These are phyloP conservation scores for Pyrus pyrifolia DNA, from an alignment of 306 rosid genomes.

Conservation along the genomic window DNA sequence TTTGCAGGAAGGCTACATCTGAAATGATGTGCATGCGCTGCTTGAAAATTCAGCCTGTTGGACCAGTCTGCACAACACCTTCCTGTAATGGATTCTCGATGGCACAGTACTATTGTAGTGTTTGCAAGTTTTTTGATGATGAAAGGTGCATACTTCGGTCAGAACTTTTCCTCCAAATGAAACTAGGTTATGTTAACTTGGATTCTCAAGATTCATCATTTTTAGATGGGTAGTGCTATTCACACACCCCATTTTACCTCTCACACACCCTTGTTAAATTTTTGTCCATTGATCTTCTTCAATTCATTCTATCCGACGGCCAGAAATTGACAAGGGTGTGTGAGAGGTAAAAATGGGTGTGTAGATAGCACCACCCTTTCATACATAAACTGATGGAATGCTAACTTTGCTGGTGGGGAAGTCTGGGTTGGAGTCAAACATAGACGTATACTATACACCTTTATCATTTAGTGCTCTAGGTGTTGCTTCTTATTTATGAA, in stretches of 20 bases:
- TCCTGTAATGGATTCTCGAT: conserved; percentile 62
- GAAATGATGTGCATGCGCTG: conserved; percentile 92
- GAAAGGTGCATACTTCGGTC: conserved; percentile 47
- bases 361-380: too few relatives aligned
- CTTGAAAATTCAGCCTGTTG: conserved; percentile 62
- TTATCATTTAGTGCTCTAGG: not conserved
- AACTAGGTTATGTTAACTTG: conserved; percentile 2
- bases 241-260: too few relatives aligned
- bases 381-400: not conserved
- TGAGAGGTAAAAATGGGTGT: too few relatives aligned
- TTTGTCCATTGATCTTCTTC: too few relatives aligned
- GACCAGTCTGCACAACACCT: conserved; percentile 61
- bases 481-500: not conserved
- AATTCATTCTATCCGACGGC: too few relatives aligned
- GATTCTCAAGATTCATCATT: not conserved
- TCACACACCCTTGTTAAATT: too few relatives aligned
- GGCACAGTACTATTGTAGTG: conserved; percentile 73
- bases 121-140: conserved; percentile 85
- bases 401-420: not conserved
- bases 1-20: conserved; percentile 66
- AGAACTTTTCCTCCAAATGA: not conserved
- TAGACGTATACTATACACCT: not conserved
- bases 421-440: not conserved
- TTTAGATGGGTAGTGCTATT: not conserved
- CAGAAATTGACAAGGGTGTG: too few relatives aligned